Conservation (phyloP, 1,284 basidiomycete species). For the Puccinia coronata region DNA sequence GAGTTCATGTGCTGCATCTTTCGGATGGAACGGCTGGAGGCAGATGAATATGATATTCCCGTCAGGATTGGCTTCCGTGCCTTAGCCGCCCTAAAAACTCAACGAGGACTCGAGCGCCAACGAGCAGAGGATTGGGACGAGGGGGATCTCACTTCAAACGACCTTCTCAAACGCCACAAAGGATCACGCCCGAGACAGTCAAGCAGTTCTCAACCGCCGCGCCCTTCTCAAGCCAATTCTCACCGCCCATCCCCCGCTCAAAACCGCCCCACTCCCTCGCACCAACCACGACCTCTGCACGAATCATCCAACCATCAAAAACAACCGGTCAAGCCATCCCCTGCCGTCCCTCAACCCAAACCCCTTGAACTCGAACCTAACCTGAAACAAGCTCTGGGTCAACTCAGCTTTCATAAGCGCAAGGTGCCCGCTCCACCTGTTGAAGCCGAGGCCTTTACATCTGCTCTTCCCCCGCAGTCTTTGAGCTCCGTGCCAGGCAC, state of each 20-base stretch:
- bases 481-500: too few relatives aligned
- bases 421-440: too few relatives aligned
- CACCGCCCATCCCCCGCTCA: not conserved
- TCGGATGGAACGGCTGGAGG: conserved; percentile 34
- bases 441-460: too few relatives aligned
- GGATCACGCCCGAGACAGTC: not conserved
- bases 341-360: too few relatives aligned
- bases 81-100: not conserved
- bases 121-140: not conserved
- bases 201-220: not conserved
- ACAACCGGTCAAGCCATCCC: too few relatives aligned
- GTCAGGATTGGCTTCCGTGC: not conserved
- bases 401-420: too few relatives aligned
- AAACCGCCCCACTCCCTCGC: not conserved
- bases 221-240: not conserved
- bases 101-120: not conserved
- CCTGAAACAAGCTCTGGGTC: too few relatives aligned
- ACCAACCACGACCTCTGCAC: too few relatives aligned
- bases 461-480: too few relatives aligned
- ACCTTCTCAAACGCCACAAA: not conserved
- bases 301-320: too few relatives aligned
- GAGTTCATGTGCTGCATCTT: conserved; percentile 5
- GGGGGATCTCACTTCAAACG: not conserved
- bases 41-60: not conserved
- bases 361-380: too few relatives aligned